Evolutionary conservation across 2,329 filamentous ascomycete genomes (phyloP).

Genomic region (Samsoniella hepiali): DNA sequence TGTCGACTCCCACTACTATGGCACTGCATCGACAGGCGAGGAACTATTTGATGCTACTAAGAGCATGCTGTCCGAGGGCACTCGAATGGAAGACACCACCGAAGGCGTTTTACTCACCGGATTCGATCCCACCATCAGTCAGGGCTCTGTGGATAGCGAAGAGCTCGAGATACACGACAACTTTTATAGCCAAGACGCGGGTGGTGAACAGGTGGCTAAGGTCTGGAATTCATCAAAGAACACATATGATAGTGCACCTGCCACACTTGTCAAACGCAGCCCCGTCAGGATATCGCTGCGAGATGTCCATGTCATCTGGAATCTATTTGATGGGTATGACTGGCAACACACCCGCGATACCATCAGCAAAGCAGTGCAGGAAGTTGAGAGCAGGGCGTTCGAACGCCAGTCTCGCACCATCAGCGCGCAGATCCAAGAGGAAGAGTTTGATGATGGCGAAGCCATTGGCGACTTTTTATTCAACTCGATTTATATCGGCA

Average conservation of each 20-base stretch:
- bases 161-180: constrained; percentile 73
- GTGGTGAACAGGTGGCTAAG: constrained; percentile 64
- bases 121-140: constrained; percentile 28
- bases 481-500: constrained; percentile 97
- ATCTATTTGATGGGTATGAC: constrained; percentile 95
- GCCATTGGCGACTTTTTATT: constrained; percentile 94
- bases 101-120: constrained; percentile 37
- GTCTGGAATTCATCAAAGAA: constrained; percentile 78
- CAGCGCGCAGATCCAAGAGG: constrained; percentile 58
- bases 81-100: constrained; percentile 35
- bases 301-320: constrained; percentile 94
- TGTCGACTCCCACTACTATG: constrained; percentile 47
- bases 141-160: constrained; percentile 50
- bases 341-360: constrained; percentile 85
- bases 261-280: constrained; percentile 58
- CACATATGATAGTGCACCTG: constrained; percentile 65
- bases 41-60: constrained; percentile 48
- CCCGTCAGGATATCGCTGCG: constrained; percentile 76
- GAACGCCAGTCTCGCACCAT: constrained; percentile 63
- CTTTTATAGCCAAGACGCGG: constrained; percentile 66
- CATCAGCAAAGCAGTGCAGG: constrained; percentile 82
- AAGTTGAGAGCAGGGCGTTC: constrained; percentile 78
- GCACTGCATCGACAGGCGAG: constrained; percentile 41
- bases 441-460: constrained; percentile 75
- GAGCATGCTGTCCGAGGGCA: constrained; percentile 28